Evolutionary conservation across 768 basidiomycete genomes (phyloP), one percentile per base, ranked within the genome.

Genomic region (Pleurotus tuoliensis): DNA sequence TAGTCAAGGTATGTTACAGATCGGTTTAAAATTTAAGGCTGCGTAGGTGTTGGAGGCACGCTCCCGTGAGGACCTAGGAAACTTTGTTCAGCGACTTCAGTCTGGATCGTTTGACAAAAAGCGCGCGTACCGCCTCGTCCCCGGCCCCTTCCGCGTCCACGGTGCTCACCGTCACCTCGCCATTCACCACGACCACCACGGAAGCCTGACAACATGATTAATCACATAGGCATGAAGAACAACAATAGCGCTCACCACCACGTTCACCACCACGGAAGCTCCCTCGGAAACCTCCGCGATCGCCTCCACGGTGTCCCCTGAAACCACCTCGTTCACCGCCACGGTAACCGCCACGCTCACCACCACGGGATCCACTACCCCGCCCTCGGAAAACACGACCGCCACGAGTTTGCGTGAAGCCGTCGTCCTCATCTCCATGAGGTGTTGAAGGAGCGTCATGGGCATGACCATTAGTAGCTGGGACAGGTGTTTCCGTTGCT

Each of bases 391-490:
- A 76, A 39, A 81, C 80, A 51, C 82, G 77, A 41, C 78, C 77
- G 48, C 77, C 76, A 34, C 82, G 69, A 13, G 78, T 65, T 53
- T 74, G 75, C 2, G 69, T 79, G 65, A 89, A 90, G 4, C 87
- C 88, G 38, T 89, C 88, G 3, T 86, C 84, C 47, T 82, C 86
- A 5, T 65, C 68, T 43, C 61, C 62, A 39, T 56, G 57, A 24
- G 64, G 62, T 27, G 63, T 62, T 13, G 67, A 18, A 11, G 64
- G 56, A 16, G 59, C 64, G 56, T 60, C 64, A 13, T 61, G 66
- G 16, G 57, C 57, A 30, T 63, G 49, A 50, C 69, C 73, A 48
- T 76, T 73, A 22, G 57, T 64, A 37, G 64, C 66, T 5, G 68
- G 63, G 38, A 59, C 61, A 34, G 59, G 62, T 25, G 61, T 61